Conservation (phyloP, 495 filamentous ascomycete genomes). For the Talaromyces proteolyticus region DNA sequence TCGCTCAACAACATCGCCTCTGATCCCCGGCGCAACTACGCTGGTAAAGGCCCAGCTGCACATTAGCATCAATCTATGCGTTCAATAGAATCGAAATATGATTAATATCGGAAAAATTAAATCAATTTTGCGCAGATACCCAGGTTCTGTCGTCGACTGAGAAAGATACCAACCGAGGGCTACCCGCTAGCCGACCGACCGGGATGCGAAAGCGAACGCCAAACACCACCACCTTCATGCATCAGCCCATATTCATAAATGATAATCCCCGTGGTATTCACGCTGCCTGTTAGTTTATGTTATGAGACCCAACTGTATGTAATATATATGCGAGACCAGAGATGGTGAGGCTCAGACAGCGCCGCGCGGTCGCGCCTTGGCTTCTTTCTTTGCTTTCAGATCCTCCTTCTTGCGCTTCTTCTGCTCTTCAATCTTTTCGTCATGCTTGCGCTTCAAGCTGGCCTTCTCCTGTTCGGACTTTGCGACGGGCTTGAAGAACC, state of each 20-base stretch:
- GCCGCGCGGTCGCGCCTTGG: slow-evolving; percentile 79
- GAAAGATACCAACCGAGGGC: too few relatives aligned
- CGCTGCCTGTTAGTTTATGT: too few relatives aligned
- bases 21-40: not conserved
- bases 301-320: too few relatives aligned
- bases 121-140: too few relatives aligned
- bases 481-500: slow-evolving; percentile 94
- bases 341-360: slow-evolving; percentile 33
- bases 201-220: too few relatives aligned
- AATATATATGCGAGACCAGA: too few relatives aligned
- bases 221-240: not conserved
- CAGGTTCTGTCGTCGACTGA: too few relatives aligned
- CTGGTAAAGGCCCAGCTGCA: not conserved
- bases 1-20: not conserved
- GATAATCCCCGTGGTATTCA: too few relatives aligned
- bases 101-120: not conserved
- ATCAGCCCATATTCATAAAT: too few relatives aligned
- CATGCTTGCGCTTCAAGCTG: slow-evolving; percentile 83
- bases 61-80: not conserved
- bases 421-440: slow-evolving; percentile 79
- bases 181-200: too few relatives aligned
- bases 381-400: slow-evolving; percentile 80
- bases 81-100: not conserved
- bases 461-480: slow-evolving; percentile 81
- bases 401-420: slow-evolving; percentile 93